Percentiles rank a stretch among this genome's conserved stretches.
Conservation (phyloP, 2,329 filamentous ascomycete genomes). For the Aspergillus jensenii region DNA sequence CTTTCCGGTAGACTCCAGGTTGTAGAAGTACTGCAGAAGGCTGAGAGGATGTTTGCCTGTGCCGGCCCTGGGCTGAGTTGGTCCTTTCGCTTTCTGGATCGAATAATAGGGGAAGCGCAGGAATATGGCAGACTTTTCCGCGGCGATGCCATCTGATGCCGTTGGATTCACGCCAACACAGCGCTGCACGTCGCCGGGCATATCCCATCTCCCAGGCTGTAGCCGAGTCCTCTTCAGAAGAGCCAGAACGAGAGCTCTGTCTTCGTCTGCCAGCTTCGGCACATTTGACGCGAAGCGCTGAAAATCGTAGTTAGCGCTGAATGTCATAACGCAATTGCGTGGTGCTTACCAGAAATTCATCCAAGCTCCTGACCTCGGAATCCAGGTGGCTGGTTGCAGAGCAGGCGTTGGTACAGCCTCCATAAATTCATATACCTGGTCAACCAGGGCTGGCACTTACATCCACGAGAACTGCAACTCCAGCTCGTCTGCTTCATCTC, state of each 20-base stretch:
- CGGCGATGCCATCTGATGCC: neutral
- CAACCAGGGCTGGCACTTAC: neutral
- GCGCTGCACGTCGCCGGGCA: slow-evolving; percentile 1
- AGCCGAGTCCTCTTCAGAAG: slow-evolving; percentile 1
- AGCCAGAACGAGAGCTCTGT: slow-evolving; percentile 8
- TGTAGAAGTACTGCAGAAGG: slow-evolving; percentile 2
- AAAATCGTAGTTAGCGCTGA: neutral
- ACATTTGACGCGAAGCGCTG: slow-evolving; percentile 12
- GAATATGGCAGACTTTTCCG: slow-evolving; percentile 3
- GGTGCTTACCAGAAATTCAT: slow-evolving; percentile 4
- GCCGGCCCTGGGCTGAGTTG: neutral
- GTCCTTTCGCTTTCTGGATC: neutral
- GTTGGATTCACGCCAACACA: slow-evolving; percentile 4
- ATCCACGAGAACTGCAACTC: slow-evolving; percentile 11
- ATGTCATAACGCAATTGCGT: neutral
- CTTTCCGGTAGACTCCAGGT: neutral
- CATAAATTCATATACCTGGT: neutral
- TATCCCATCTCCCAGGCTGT: neutral
- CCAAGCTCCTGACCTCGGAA: neutral
- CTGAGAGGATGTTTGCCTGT: neutral
- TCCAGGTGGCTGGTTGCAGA: neutral
- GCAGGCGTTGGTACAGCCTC: no score
- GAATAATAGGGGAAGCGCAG: slow-evolving; percentile 4
- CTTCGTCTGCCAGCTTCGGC: slow-evolving; percentile 4
- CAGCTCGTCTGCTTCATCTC: neutral